These are phyloP conservation scores for Rhodotorula toruloides DNA, from an alignment of 768 basidiomycete species.

Conservation along the genomic window DNA sequence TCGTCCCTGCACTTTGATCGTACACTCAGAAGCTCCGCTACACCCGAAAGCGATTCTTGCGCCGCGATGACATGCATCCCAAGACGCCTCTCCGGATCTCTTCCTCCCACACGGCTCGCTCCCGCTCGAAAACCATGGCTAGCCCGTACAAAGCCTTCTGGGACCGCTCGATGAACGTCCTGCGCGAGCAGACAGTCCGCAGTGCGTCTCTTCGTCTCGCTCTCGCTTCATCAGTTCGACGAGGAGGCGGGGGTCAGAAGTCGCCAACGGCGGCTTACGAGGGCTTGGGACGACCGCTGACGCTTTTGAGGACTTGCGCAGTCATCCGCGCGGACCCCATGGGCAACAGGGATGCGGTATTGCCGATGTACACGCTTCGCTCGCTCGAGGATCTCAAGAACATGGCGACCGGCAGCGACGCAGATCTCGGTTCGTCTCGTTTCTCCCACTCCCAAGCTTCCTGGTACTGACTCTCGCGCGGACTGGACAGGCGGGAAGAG, in stretches of 20 bases:
- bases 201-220: slow-evolving; percentile 15
- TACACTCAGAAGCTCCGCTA: no score
- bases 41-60: no score
- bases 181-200: slow-evolving; percentile 30
- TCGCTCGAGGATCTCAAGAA: slow-evolving; percentile 56
- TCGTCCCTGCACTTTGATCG: no score
- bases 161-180: slow-evolving; percentile 38
- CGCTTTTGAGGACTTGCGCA: not conserved
- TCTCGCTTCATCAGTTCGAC: not conserved
- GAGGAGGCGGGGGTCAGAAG: no score
- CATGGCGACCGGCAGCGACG: slow-evolving; percentile 77
- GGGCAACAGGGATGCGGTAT: not conserved
- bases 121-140: no score
- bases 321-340: slow-evolving; percentile 38
- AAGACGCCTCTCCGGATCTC: no score
- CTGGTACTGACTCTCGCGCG: not conserved
- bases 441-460: not conserved
- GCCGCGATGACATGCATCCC: no score
- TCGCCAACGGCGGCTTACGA: no score
- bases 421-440: slow-evolving; percentile 70
- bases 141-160: slow-evolving; percentile 35
- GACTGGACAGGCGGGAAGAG: slow-evolving; percentile 50
- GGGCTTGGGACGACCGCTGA: not conserved
- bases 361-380: slow-evolving; percentile 61
- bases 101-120: no score